Evolutionary conservation across 495 filamentous ascomycete species (phyloP).

Genomic region (Mytilinidion resinicola): DNA sequence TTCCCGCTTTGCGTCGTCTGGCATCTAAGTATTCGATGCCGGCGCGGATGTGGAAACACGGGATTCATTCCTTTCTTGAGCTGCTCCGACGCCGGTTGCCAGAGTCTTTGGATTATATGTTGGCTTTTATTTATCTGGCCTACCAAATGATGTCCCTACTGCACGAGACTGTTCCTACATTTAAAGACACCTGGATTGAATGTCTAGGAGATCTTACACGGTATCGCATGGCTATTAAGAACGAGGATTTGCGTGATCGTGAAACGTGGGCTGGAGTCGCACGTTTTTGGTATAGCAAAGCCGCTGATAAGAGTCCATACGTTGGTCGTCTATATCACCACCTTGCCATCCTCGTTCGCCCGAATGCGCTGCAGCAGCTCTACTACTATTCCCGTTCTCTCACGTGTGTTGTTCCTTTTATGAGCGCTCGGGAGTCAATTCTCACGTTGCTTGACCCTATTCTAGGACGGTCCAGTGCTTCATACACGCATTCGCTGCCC

Average conservation of each 20-base stretch:
- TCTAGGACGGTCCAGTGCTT: neutral
- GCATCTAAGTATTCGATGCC: conserved; percentile 74
- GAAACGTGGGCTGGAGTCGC: conserved; percentile 75
- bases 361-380: conserved; percentile 63
- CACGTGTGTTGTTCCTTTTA: conserved; percentile 27
- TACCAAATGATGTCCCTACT: conserved; percentile 77
- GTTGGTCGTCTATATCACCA: neutral
- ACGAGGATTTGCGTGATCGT: conserved; percentile 60
- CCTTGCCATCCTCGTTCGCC: conserved; percentile 21
- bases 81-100: conserved; percentile 64
- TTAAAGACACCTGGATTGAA: conserved; percentile 85
- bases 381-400: conserved; percentile 53
- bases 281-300: conserved; percentile 74
- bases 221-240: conserved; percentile 74
- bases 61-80: conserved; percentile 73
- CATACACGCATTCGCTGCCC: neutral
- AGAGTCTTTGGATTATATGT: conserved; percentile 67
- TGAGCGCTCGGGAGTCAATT: conserved; percentile 56
- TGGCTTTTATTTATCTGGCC: conserved; percentile 72
- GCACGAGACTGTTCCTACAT: conserved; percentile 66
- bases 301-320: conserved; percentile 52
- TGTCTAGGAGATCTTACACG: conserved; percentile 73
- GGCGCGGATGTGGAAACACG: conserved; percentile 77
- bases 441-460: conserved; percentile 59
- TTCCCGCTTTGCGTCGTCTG: conserved; percentile 48